Conservation (phyloP, 1,284 basidiomycete genomes). For the Tilletiopsis washingtonensis region DNA sequence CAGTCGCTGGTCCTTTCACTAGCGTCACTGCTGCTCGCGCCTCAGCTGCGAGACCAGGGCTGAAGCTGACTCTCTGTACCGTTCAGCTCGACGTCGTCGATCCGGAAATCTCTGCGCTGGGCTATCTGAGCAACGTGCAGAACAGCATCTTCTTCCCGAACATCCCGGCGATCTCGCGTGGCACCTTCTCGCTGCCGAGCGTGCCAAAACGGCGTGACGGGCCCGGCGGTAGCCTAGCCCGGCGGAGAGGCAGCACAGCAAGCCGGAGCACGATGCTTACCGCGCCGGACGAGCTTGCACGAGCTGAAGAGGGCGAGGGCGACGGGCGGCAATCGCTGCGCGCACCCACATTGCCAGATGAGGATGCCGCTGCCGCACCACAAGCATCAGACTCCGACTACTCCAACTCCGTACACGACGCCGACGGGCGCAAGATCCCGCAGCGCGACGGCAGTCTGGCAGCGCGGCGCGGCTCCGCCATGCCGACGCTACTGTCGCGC, state of each 20-base stretch:
- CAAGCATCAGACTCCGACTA: no score
- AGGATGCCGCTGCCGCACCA: no score
- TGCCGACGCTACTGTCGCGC: neutral
- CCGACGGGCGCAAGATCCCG: neutral
- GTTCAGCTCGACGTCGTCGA: constrained; percentile 62
- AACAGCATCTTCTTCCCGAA: constrained; percentile 69
- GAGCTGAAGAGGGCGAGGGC: no score
- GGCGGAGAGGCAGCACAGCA: no score
- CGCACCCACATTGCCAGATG: no score
- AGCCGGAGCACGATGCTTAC: no score
- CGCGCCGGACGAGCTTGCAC: no score
- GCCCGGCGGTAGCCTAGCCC: no score
- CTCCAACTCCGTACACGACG: no score
- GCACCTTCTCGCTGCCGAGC: constrained; percentile 58
- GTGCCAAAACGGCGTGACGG: no score
- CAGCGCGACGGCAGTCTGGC: no score
- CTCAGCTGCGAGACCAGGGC: neutral
- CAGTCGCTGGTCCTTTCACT: neutral
- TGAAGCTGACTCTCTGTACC: neutral
- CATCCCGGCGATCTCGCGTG: constrained; percentile 59
- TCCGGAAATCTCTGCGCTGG: constrained; percentile 63
- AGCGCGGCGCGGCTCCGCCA: neutral
- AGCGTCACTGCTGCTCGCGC: neutral
- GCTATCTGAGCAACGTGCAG: constrained; percentile 66
- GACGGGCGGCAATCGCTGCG: no score